Base-by-base conservation (phyloP, 768 basidiomycete species). In the Strobilomyces confusus region DNA sequence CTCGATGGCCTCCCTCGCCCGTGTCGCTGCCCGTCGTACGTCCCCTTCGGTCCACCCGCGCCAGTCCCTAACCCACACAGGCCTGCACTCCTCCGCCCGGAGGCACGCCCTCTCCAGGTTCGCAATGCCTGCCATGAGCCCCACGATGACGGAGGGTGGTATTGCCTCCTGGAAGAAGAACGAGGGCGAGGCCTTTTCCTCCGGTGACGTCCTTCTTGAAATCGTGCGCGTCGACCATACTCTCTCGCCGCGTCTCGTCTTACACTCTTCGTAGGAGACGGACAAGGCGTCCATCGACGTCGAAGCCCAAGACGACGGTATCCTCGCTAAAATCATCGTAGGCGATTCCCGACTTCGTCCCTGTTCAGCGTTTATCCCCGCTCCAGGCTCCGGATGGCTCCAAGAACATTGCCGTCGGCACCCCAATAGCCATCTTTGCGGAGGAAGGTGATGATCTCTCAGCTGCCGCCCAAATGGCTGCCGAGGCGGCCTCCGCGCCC, bases 211-310 rank as follows among this genome's bases (percentile, higher is more conserved):
- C 58, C 74, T 99, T 55, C 84, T 98, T 44, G 95, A 98, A 74
- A 95, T 99, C 63, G 94, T 95, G 59, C 65, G 84, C 75, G 38
- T 51, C 23, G 30, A 29, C 41, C 36, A 49, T 36, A 37, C 42
- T 49, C 44, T 43, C 44, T 33, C 23, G 5, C 45, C 30, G 48
- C 46, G 48, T 38, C 33, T 46, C 47, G 55, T 23, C 48, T 57
- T 41, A 59, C 40, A 49, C 23, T 43, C 48, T 53, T 52, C 14
- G 57, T 53, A 95, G 93, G 97, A 99, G 87, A 99, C 97, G 49
- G 97, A 99, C 86, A 99, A 99, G 81, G 95, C 97, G 20, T 95
- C 94, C 44, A 98, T 99, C 72, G 97, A 99, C 75, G 95, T 99
- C 33, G 97, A 99, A 75, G 93, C 97, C 9, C 95, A 95, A 75